Base-by-base conservation (phyloP, 345 rosid genomes). In the Raphanus raphanistrum region DNA sequence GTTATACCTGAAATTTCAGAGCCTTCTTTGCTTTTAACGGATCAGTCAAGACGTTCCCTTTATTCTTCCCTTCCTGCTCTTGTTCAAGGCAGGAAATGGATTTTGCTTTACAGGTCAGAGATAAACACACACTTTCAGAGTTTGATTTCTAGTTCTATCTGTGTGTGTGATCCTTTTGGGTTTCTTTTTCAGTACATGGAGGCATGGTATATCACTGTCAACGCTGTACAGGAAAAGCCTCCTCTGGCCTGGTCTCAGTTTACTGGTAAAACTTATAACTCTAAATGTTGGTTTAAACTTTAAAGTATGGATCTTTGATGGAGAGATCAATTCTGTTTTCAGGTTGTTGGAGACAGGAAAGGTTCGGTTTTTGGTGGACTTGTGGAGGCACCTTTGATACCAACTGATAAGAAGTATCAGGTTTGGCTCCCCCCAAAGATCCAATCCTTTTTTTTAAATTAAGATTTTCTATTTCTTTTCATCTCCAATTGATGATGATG, bases 331-430 rank as follows among this genome's bases (percentile, higher is more conserved):
- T 1, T 12, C 5, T 71, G 65, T 71, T 57, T 43, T 81, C 82
- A 95, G 98, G 94, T 92, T 68, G 88, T 92, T 84, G 98, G 98
- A 76, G 99, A 95, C 73, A 82, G 80, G 45, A 92, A 91, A 86
- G 99, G 96, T 72, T 94, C 92, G 1, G 97, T 95, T 43, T 92
- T 95, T 84, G 98, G 99, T 80, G 97, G 98, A 72, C 83, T 92
- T 82, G 94, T 95, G 5, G 99, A 95, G 76, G 98, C 98, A 64
- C 98, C 99, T 58, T 83, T 95, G 52, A 87, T 80, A 81, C 91
- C 97, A 75, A 87, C 88, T 73, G 94, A 85, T 76, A 87, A 88
- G 77, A 94, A 84, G 75, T 95, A 95, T 82, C 98, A 95, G 98
- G 99, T 92, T 32, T 58, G 71, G 31, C 41, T 62, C 12, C 45